Base-by-base conservation (phyloP, 352 stramenopile species). In the Phytophthora pisi region DNA sequence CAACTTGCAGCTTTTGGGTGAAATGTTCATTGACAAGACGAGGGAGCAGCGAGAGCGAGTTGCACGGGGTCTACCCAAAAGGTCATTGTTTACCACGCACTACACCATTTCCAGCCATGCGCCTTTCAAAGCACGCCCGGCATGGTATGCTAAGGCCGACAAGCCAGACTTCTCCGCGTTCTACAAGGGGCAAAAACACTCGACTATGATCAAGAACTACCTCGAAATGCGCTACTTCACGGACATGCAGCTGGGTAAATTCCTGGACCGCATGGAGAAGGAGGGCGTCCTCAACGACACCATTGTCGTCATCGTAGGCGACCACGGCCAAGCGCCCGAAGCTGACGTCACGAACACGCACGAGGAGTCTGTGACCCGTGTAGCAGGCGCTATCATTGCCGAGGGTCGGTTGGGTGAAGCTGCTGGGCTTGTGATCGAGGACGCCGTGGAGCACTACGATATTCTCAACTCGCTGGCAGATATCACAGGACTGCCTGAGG, bases 61-160 rank as follows among this genome's bases (percentile, higher is more conserved):
- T 18, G 36, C 36, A 4, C 51, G 31, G 0, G 67, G 66, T 0
- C 31, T 76, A 7, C 34, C 61, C 0, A 83, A 82, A 56, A 65
- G 68, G 31, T 75, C 80, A 11, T 68, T 82, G 26, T 86, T 86
- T 51, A 55, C 78, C 28, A 89, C 77, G n/a, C 76, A 85, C 57
- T 89, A 85, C 66, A 85, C 77, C 18, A 89, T 89, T 64, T 85
- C 75, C 8, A 87, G 75, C 36, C 81, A 89, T 57, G 67, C 30
- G 54, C 74, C 55, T 73, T 77, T 59, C 31, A 51, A 53, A 56
- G 74, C 5, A 57, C 64, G 64, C 1, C 74, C 80, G 0, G 57
- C 66, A 38, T 86, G 80, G 80, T 84, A 81, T 52, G 36, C 74
- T 0, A 26, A 72, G 64, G 80, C 58, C 0, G 60, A 57, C 6